phyloP scores from a whole-genome alignment of 495 filamentous ascomycete species.

The Aspergillus sparsus region DNA sequence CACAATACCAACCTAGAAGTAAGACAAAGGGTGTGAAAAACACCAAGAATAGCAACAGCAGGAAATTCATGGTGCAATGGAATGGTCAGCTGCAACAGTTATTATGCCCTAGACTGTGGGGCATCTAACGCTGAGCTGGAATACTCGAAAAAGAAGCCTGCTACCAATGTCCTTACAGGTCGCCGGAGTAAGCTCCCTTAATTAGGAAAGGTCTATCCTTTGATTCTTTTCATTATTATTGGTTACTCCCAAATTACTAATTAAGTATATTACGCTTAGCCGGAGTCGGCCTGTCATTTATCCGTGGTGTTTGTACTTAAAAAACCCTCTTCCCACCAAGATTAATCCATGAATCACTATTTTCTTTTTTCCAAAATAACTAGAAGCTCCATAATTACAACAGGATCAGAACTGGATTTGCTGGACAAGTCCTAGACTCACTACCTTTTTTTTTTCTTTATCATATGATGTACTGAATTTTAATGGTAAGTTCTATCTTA shows the following conservation, averaged over 20 bases:
- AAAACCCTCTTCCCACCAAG: slow-evolving; percentile 29
- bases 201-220: slow-evolving; percentile 32
- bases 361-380: slow-evolving; percentile 13
- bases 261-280: too few relatives aligned
- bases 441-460: background rate
- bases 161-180: background rate
- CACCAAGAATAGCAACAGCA: slow-evolving; percentile 51
- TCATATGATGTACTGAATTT: slow-evolving; percentile 17
- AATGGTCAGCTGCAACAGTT: slow-evolving; percentile 1
- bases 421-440: slow-evolving; percentile 38
- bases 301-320: background rate
- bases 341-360: slow-evolving; percentile 1
- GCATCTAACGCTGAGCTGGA: background rate
- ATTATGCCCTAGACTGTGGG: background rate
- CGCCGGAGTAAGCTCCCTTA: slow-evolving; percentile 16
- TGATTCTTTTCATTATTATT: background rate
- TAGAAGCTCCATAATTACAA: background rate
- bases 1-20: slow-evolving; percentile 44
- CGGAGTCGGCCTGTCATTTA: too few relatives aligned
- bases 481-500: slow-evolving; percentile 38
- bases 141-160: background rate
- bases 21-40: slow-evolving; percentile 50
- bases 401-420: slow-evolving; percentile 33
- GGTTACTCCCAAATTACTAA: background rate
- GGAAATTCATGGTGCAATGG: slow-evolving; percentile 50